Percentiles rank a stretch among this genome's conserved stretches.
Evolutionary conservation across 495 filamentous ascomycete species (phyloP).

Genomic region (Penicillium steckii): DNA sequence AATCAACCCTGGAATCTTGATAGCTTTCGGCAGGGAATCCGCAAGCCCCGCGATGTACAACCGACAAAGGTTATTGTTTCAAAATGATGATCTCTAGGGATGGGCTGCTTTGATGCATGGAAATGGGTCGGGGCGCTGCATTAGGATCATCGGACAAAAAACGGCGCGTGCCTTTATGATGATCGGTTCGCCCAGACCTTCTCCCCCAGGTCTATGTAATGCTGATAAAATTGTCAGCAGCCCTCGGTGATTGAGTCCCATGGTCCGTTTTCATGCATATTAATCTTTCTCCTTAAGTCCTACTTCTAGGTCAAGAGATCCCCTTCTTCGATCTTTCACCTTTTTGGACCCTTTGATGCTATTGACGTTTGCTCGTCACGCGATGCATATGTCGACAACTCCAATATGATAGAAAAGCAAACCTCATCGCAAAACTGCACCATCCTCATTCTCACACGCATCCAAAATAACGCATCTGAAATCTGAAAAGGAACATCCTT

Average conservation of each 20-base stretch:
- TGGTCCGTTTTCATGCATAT: slow-evolving; percentile 44
- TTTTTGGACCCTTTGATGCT: slow-evolving; percentile 10
- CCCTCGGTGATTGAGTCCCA: slow-evolving; percentile 35
- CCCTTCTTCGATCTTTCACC: slow-evolving; percentile 7
- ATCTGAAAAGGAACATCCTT: background rate
- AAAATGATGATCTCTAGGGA: background rate
- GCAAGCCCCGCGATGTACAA: slow-evolving; percentile 7
- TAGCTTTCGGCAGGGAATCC: slow-evolving; percentile 14
- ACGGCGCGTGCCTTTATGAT: slow-evolving; percentile 9
- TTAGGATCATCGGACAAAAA: slow-evolving; percentile 26
- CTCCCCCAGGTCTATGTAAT: slow-evolving; percentile 28
- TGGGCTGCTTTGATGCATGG: background rate
- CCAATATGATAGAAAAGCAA: slow-evolving; percentile 19
- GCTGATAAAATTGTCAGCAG: slow-evolving; percentile 29
- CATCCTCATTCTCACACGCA: slow-evolving; percentile 1
- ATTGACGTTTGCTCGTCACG: slow-evolving; percentile 18
- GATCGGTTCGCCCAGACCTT: slow-evolving; percentile 13
- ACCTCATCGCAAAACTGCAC: background rate
- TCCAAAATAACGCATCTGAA: no score
- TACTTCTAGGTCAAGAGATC: slow-evolving; percentile 39
- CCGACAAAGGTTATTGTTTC: slow-evolving; percentile 14
- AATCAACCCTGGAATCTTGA: slow-evolving; percentile 1
- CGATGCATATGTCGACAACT: slow-evolving; percentile 13
- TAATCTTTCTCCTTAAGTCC: slow-evolving; percentile 7
- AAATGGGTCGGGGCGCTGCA: slow-evolving; percentile 14